A percentile compares a stretch with the other conserved stretches of the same genome.
Conservation (phyloP, 805 yeast genomes). For the Wickerhamomyces queroliae region DNA sequence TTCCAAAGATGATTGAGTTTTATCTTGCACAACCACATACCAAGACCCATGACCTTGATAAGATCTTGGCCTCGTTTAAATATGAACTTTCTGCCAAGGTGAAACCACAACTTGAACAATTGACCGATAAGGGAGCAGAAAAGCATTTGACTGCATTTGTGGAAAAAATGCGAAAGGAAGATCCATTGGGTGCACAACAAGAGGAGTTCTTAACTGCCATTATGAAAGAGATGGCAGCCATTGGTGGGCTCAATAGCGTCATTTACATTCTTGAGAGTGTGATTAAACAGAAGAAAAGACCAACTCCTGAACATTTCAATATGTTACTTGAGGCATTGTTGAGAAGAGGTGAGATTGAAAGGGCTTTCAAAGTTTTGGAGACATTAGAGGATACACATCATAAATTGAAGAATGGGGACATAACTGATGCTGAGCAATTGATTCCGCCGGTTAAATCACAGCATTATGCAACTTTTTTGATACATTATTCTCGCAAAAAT, state of each 20-base stretch:
- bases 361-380: conserved; percentile 28
- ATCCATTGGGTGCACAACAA: conserved; percentile 13
- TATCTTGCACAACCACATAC: conserved; percentile 17
- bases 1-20: conserved; percentile 18
- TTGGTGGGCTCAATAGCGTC: conserved; percentile 9
- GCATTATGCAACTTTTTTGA: conserved; percentile 34
- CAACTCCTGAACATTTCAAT: conserved; percentile 20
- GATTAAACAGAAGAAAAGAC: conserved; percentile 6
- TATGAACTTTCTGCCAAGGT: conserved; percentile 19
- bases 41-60: conserved; percentile 10
- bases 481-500: conserved; percentile 25
- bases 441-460: conserved; percentile 35
- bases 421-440: conserved; percentile 12
- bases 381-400: conserved; percentile 24
- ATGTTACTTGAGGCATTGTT: conserved; percentile 22
- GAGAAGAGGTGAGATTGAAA: conserved; percentile 14
- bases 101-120: conserved; percentile 14
- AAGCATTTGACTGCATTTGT: conserved; percentile 11
- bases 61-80: conserved; percentile 19
- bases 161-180: conserved; percentile 11
- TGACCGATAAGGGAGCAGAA: conserved; percentile 11
- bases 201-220: conserved; percentile 14
- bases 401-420: background rate
- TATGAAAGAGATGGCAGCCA: conserved; percentile 13
- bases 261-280: conserved; percentile 8